Evolutionary conservation across 2,329 filamentous ascomycete genomes (phyloP), one percentile per base, ranked within the genome.

Genomic region (Pseudopithomyces maydicus): DNA sequence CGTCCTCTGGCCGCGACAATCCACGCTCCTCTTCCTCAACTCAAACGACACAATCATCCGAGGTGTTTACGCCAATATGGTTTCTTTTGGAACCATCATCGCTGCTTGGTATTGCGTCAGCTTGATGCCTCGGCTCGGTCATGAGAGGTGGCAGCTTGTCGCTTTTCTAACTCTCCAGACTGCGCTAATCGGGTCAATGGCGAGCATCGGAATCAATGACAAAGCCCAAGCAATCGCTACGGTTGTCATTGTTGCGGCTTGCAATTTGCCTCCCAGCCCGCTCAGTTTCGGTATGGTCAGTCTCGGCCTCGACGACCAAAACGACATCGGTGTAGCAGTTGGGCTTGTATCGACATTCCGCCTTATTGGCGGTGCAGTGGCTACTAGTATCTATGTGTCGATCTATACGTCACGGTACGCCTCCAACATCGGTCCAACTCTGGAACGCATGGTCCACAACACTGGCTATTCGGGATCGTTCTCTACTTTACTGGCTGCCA

Each of bases 81-180:
- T 65, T 1, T 59, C 59, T 19, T 63, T 67, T 39, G 72, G 73
- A 17, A 74, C 71, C 15, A 72, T 70, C 58, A 50, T 66, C 4
- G 71, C 69, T 0, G 60, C 51, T 17, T 71, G 66, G 33, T 65
- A 72, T n/a, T 56, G 69, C 19, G 64, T 69, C 8, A 55, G 64
- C 43, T 63, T 73, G 36, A 59, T 75, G 56, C 69, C 71, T 49
- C 65, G 65, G 41, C 54, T 78, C 5, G 68, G 72, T 35, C 70
- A 77, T 44, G 73, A 78, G 38, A 68, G 72, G 20, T 75, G 72
- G 73, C 75, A 78, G 59, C 64, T 78, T 4, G 61, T 76, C 7
- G 59, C 41, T n/a, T 70, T 74, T 57, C 73, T 71, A 6, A 58
- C 69, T 4, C 52, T 66, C 0, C 72, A 77, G 55, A 78, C 76